phyloP scores from a whole-genome alignment of 495 filamentous ascomycete genomes.

The Clohesyomyces aquaticus region DNA sequence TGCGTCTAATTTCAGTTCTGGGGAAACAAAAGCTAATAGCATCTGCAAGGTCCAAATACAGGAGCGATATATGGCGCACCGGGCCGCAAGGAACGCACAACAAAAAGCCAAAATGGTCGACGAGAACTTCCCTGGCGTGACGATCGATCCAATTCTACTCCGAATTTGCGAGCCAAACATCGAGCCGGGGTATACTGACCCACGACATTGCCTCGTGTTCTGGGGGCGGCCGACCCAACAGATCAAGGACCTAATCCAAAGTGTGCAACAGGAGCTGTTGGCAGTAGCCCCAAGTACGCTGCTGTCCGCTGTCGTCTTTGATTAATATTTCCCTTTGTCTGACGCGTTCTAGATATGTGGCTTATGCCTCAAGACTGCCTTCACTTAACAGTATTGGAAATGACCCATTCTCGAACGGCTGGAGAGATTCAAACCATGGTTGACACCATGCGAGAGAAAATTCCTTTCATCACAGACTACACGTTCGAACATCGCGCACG shows the following conservation, averaged over 20 bases:
- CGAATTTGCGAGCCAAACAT: constrained; percentile 63
- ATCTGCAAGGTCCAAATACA: constrained; percentile 60
- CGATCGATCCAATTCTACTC: constrained; percentile 73
- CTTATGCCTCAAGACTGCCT: constrained; percentile 75
- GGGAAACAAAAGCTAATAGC: constrained; percentile 1
- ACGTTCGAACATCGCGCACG: constrained; percentile 66
- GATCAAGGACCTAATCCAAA: constrained; percentile 64
- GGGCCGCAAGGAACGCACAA: constrained; percentile 69
- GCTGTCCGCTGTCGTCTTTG: not conserved
- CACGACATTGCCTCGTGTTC: constrained; percentile 79
- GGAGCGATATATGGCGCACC: constrained; percentile 70
- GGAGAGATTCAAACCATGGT: constrained; percentile 65
- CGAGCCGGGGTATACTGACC: constrained; percentile 69
- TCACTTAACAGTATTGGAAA: constrained; percentile 85
- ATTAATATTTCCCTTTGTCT: constrained; percentile 8
- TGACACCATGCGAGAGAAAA: constrained; percentile 52
- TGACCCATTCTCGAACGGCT: constrained; percentile 69
- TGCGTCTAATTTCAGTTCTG: constrained; percentile 25
- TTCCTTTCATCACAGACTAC: constrained; percentile 63
- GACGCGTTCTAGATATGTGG: constrained; percentile 68
- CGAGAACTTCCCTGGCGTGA: constrained; percentile 68
- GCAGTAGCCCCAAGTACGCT: constrained; percentile 67
- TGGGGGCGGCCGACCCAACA: constrained; percentile 81
- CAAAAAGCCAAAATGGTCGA: constrained; percentile 71
- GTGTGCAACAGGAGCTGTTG: constrained; percentile 68